phyloP scores from a whole-genome alignment of 495 filamentous ascomycete species.

The Neurospora sp. region DNA sequence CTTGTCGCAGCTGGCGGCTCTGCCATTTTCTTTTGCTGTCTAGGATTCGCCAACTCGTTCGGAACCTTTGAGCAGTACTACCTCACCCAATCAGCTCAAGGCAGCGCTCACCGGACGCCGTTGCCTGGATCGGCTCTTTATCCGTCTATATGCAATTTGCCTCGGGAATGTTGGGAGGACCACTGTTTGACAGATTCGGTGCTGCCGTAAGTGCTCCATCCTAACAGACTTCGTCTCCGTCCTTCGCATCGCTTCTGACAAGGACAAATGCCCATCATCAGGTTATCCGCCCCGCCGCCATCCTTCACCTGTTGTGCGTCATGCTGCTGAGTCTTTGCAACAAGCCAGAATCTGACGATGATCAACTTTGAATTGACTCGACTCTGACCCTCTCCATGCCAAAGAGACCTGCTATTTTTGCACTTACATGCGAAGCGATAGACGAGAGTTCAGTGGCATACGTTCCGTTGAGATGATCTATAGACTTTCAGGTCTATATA shows the following conservation, averaged over 20 bases:
- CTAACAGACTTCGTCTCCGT: neutral
- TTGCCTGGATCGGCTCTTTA: slow-evolving; percentile 54
- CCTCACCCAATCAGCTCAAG: slow-evolving; percentile 36
- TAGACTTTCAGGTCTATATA: too few relatives aligned
- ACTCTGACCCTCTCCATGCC: too few relatives aligned
- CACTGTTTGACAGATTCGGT: slow-evolving; percentile 40
- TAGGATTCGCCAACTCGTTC: slow-evolving; percentile 55
- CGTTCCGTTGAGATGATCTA: too few relatives aligned
- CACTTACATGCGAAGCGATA: too few relatives aligned
- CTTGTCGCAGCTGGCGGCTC: slow-evolving; percentile 18
- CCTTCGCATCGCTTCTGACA: neutral
- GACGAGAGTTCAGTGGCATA: too few relatives aligned
- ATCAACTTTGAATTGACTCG: too few relatives aligned
- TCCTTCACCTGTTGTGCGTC: slow-evolving; percentile 29
- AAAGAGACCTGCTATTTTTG: too few relatives aligned
- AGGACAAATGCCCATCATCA: slow-evolving; percentile 2
- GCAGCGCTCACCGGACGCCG: slow-evolving; percentile 34
- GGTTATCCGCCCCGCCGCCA: slow-evolving; percentile 28
- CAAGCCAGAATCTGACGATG: slow-evolving; percentile 16
- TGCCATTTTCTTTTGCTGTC: slow-evolving; percentile 36
- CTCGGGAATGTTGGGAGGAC: slow-evolving; percentile 32
- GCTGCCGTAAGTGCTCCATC: slow-evolving; percentile 21
- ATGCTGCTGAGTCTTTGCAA: slow-evolving; percentile 52
- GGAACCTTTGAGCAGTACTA: slow-evolving; percentile 55
- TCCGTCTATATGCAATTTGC: slow-evolving; percentile 37